phyloP scores from a whole-genome alignment of 2,329 filamentous ascomycete species.

The Parafenestella ontariensis region DNA sequence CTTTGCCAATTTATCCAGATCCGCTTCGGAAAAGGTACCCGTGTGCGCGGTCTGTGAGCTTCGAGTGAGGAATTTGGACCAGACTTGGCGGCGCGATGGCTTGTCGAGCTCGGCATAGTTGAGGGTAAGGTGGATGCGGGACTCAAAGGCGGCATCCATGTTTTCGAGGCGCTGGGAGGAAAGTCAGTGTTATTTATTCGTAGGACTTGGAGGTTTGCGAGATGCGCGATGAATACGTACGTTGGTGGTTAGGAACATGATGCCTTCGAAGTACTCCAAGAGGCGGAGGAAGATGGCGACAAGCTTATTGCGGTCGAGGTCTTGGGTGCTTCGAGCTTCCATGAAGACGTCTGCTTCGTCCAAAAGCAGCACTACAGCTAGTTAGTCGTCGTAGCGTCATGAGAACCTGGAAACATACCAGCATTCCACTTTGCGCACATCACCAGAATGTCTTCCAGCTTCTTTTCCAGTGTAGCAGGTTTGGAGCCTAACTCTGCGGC shows the following conservation, averaged over 20 bases:
- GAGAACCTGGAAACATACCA: neutral
- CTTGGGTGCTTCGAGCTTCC: slow-evolving; percentile 71
- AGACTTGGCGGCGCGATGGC: slow-evolving; percentile 49
- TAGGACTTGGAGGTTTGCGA: neutral
- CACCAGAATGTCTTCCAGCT: slow-evolving; percentile 81
- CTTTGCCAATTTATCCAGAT: slow-evolving; percentile 38
- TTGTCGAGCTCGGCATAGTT: slow-evolving; percentile 52
- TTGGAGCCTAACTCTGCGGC: slow-evolving; percentile 74
- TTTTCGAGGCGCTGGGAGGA: neutral
- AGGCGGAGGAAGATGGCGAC: slow-evolving; percentile 85
- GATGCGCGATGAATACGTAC: slow-evolving; percentile 51
- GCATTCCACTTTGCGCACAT: slow-evolving; percentile 71
- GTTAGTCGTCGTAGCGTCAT: neutral
- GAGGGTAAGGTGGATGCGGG: slow-evolving; percentile 54
- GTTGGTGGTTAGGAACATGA: slow-evolving; percentile 88
- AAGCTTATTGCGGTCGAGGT: slow-evolving; percentile 82
- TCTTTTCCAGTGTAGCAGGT: slow-evolving; percentile 64
- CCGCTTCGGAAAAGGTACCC: slow-evolving; percentile 34
- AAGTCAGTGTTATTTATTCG: neutral
- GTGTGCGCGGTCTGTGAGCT: slow-evolving; percentile 3
- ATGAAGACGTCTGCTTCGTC: slow-evolving; percentile 69
- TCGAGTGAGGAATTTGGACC: slow-evolving; percentile 42
- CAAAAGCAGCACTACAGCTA: slow-evolving; percentile 60
- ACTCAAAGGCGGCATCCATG: slow-evolving; percentile 56
- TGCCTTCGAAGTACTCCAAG: slow-evolving; percentile 88